These are phyloP conservation scores for Chaetomidium leptoderma DNA, from an alignment of 495 filamentous ascomycete genomes.

Conservation along the genomic window DNA sequence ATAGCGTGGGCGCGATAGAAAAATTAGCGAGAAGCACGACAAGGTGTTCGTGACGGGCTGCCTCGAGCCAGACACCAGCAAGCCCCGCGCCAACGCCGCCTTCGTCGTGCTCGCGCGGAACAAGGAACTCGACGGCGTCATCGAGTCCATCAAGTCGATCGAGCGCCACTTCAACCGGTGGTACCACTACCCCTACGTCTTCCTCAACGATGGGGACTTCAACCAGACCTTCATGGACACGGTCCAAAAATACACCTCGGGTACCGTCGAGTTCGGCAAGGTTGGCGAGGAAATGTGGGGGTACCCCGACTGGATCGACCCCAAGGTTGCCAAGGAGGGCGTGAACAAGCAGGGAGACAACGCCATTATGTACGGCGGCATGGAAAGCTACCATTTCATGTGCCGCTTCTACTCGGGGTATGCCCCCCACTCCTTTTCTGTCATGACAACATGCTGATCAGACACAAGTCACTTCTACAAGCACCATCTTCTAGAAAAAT, in stretches of 20 bases:
- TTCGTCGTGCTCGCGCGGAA: slow-evolving; percentile 96
- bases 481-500: slow-evolving; percentile 90
- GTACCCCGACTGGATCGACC: slow-evolving; percentile 93
- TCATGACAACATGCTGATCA: slow-evolving; percentile 26
- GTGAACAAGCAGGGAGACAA: slow-evolving; percentile 93
- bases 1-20: slow-evolving; percentile 52
- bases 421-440: not conserved
- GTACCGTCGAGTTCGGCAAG: slow-evolving; percentile 85
- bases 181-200: slow-evolving; percentile 99
- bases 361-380: slow-evolving; percentile 99
- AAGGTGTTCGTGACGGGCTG: slow-evolving; percentile 94
- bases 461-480: slow-evolving; percentile 88
- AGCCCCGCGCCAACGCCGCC: slow-evolving; percentile 76
- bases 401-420: slow-evolving; percentile 98
- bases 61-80: slow-evolving; percentile 62
- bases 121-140: slow-evolving; percentile 92
- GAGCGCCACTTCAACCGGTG: slow-evolving; percentile 99
- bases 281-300: slow-evolving; percentile 92
- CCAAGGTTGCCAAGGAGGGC: slow-evolving; percentile 88
- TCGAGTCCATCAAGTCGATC: slow-evolving; percentile 95
- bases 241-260: slow-evolving; percentile 83
- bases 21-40: slow-evolving; percentile 96
- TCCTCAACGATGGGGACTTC: slow-evolving; percentile 97
- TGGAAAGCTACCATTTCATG: slow-evolving; percentile 99
- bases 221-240: slow-evolving; percentile 86